phyloP scores from a whole-genome alignment of 2,329 filamentous ascomycete genomes.

The Microcyclospora tardicrescens region DNA sequence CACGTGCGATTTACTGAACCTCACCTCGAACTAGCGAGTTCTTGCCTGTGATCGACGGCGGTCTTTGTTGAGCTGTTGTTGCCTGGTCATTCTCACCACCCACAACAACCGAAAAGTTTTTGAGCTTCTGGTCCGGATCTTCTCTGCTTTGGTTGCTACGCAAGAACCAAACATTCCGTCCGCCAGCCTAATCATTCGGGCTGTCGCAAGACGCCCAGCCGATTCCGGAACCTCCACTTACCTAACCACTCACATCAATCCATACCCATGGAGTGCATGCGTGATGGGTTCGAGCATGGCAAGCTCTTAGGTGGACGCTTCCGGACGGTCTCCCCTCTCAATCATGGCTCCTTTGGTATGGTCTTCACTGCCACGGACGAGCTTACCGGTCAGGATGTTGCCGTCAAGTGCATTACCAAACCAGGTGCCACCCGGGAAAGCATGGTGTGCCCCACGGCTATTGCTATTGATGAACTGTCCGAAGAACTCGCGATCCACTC shows the following conservation, averaged over 20 bases:
- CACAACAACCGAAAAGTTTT: slow-evolving; percentile 3
- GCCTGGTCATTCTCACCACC: background rate
- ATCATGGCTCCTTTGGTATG: slow-evolving; percentile 98
- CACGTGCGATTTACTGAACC: background rate
- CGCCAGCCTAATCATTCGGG: slow-evolving; percentile 2
- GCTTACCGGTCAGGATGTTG: slow-evolving; percentile 64
- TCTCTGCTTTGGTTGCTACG: slow-evolving; percentile 1
- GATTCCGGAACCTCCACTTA: too few relatives aligned
- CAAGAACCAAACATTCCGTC: slow-evolving; percentile 7
- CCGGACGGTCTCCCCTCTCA: slow-evolving; percentile 82
- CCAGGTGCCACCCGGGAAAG: slow-evolving; percentile 40
- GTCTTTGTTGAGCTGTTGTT: background rate
- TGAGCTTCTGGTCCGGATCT: slow-evolving; percentile 6
- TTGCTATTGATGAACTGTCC: slow-evolving; percentile 69
- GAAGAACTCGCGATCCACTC: slow-evolving; percentile 72
- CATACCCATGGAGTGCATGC: slow-evolving; percentile 65
- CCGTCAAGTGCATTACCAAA: slow-evolving; percentile 95
- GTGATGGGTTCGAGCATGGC: slow-evolving; percentile 65
- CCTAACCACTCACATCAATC: too few relatives aligned
- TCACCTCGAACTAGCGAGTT: background rate
- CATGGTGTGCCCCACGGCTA: slow-evolving; percentile 46
- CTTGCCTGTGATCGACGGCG: too few relatives aligned
- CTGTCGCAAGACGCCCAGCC: too few relatives aligned
- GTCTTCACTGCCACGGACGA: slow-evolving; percentile 85
- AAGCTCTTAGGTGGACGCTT: slow-evolving; percentile 80